Evolutionary conservation across 2,329 filamentous ascomycete species (phyloP).

Genomic region (Trichoderma brevicompactum): DNA sequence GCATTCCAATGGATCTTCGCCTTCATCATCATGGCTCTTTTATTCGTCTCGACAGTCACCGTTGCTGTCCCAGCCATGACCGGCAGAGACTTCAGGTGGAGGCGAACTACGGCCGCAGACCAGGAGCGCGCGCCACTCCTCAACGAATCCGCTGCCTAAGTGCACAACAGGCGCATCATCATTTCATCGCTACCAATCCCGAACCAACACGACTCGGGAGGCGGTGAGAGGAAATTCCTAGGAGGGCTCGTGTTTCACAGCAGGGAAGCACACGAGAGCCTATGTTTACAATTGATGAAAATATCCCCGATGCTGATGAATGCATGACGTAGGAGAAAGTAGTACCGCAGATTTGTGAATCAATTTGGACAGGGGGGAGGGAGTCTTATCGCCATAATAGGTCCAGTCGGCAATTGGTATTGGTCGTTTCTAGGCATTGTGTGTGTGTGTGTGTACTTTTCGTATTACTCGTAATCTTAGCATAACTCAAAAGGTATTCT

Average conservation of each 20-base stretch:
- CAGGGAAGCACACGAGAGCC: constrained; percentile 2
- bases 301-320: neutral
- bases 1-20: constrained; percentile 93
- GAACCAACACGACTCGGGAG: neutral
- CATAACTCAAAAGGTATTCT: neutral
- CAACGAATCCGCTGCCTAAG: constrained; percentile 44
- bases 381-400: no score
- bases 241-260: constrained; percentile 8
- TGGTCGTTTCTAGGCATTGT: no score
- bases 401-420: no score
- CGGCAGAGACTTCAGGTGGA: constrained; percentile 60
- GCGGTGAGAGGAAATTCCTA: constrained; percentile 4
- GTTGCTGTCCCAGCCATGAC: constrained; percentile 68
- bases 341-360: constrained; percentile 10
- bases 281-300: constrained; percentile 14
- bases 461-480: neutral
- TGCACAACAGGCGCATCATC: neutral
- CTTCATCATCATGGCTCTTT: constrained; percentile 76
- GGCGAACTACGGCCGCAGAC: constrained; percentile 50
- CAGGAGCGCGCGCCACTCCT: constrained; percentile 66
- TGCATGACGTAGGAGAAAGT: constrained; percentile 20
- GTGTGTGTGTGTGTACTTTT: no score
- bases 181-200: neutral
- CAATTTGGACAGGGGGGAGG: neutral
- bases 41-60: constrained; percentile 70